phyloP scores from a whole-genome alignment of 2,329 filamentous ascomycete species.

The Niveomyces coronatus region DNA sequence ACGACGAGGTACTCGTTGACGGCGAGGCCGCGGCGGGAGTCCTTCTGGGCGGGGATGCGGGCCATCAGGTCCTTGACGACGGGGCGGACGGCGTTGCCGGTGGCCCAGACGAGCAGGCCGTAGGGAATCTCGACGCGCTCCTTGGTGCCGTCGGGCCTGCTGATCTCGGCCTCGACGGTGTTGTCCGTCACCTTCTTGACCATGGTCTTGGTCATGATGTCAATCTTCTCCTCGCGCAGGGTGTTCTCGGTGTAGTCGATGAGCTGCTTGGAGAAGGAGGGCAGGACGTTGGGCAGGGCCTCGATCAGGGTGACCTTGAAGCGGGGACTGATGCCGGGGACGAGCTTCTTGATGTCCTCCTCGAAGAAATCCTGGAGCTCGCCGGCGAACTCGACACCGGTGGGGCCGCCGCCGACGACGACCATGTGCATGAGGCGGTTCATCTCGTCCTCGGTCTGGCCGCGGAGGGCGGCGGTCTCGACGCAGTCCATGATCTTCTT shows the following conservation, averaged over 20 bases:
- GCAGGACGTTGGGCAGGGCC: conserved; percentile 89
- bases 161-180: conserved; percentile 81
- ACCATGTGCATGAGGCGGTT: conserved; percentile 98
- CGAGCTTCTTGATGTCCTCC: conserved; percentile 94
- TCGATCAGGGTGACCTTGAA: conserved; percentile 98
- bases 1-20: conserved; percentile 99
- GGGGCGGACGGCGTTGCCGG: conserved; percentile 85
- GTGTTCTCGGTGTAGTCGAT: conserved; percentile 99
- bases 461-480: conserved; percentile 97
- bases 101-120: conserved; percentile 95
- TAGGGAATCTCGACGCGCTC: conserved; percentile 75
- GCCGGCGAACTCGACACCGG: conserved; percentile 95
- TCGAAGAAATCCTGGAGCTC: conserved; percentile 99
- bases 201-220: conserved; percentile 97
- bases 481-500: conserved; percentile 99
- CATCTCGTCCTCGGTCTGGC: conserved; percentile 77
- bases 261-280: conserved; percentile 97
- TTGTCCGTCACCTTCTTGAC: conserved; percentile 95
- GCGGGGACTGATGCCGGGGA: conserved; percentile 87
- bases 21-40: conserved; percentile 85
- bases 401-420: conserved; percentile 84
- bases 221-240: conserved; percentile 97
- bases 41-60: conserved; percentile 88
- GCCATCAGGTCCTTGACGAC: conserved; percentile 85
- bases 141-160: conserved; percentile 76